Evolutionary conservation across 2,329 filamentous ascomycete species (phyloP).

Genomic region (Claviceps quebecensis): DNA sequence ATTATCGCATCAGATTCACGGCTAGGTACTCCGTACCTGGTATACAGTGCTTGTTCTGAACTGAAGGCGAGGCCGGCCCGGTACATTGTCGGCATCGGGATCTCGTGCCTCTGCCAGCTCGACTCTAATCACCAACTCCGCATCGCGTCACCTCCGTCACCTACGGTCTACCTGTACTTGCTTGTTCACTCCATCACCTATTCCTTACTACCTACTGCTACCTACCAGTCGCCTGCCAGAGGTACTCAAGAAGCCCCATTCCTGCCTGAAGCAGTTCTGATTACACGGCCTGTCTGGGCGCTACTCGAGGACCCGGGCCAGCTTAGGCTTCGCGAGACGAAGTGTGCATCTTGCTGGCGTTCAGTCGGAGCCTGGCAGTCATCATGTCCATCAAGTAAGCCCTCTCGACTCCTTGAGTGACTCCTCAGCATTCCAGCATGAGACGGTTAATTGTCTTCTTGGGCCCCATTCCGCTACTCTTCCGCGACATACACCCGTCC

Average conservation of each 20-base stretch:
- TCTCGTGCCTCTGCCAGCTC: too few species aligned
- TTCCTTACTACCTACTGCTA: too few species aligned
- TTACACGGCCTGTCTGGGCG: not conserved
- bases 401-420: constrained; percentile 1
- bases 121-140: too few species aligned
- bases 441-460: constrained; percentile 5
- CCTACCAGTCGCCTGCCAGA: too few species aligned
- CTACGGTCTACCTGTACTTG: too few species aligned
- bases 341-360: constrained; percentile 14
- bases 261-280: not conserved
- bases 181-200: too few species aligned
- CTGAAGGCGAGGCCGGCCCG: too few species aligned
- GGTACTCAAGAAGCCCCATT: not conserved
- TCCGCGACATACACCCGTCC: constrained; percentile 1
- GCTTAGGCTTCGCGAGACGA: constrained; percentile 3
- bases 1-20: too few species aligned
- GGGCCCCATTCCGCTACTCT: constrained; percentile 3
- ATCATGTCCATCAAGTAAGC: constrained; percentile 44
- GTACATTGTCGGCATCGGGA: too few species aligned
- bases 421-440: constrained; percentile 6
- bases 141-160: too few species aligned
- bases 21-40: too few species aligned
- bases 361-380: constrained; percentile 20
- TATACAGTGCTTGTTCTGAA: too few species aligned
- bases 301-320: constrained; percentile 1